Evolutionary conservation across 257 asterid species (phyloP).

Genomic region (Rauvolfia tetraphylla): DNA sequence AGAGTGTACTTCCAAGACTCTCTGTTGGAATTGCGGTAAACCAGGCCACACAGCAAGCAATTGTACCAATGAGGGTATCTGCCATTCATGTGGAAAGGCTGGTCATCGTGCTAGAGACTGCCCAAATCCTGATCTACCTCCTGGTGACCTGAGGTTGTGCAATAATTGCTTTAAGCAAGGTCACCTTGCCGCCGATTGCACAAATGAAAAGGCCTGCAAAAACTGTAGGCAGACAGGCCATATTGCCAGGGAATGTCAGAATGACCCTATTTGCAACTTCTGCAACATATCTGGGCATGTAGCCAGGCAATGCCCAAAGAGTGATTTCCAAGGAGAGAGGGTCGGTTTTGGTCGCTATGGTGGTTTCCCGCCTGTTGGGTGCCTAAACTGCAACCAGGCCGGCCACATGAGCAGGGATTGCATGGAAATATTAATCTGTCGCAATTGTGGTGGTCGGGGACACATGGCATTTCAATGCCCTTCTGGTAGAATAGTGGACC

Average conservation of each 20-base stretch:
- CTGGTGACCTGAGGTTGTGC: conserved; percentile 76
- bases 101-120: conserved; percentile 82
- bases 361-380: conserved; percentile 35
- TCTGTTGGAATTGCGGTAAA: conserved; percentile 86
- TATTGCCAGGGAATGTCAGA: conserved; percentile 64
- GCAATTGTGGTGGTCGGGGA: conserved; percentile 91
- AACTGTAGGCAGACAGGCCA: conserved; percentile 76
- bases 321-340: conserved; percentile 46
- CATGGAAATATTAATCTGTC: conserved; percentile 57
- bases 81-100: conserved; percentile 81
- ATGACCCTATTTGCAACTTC: conserved; percentile 63
- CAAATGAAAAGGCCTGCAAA: conserved; percentile 80
- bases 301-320: conserved; percentile 71
- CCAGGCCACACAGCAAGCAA: conserved; percentile 82
- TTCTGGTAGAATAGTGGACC: conserved; percentile 74
- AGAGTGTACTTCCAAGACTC: conserved; percentile 73
- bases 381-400: conserved; percentile 76
- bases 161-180: conserved; percentile 86
- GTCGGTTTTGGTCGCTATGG: conserved; percentile 39
- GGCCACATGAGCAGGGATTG: conserved; percentile 89
- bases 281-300: conserved; percentile 71
- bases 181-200: conserved; percentile 67
- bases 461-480: conserved; percentile 83
- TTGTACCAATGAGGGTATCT: conserved; percentile 76
- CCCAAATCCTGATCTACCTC: conserved; percentile 46